phyloP scores from a whole-genome alignment of 1,139 yeast species.

The Meyerozyma carpophila region DNA sequence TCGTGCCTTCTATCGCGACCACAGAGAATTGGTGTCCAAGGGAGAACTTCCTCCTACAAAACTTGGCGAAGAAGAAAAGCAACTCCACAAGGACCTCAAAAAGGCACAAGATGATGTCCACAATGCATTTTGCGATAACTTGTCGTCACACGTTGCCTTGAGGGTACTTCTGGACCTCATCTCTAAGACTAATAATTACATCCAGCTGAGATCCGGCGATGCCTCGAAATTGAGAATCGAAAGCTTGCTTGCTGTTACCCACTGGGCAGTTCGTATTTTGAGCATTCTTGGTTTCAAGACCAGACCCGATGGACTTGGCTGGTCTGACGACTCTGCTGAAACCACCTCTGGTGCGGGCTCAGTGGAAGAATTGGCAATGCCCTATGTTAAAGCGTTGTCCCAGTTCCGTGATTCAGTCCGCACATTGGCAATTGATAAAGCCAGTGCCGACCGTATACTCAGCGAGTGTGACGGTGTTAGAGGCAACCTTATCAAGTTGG shows the following conservation, averaged over 20 bases:
- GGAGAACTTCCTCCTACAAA: constrained; percentile 54
- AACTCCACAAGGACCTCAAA: constrained; percentile 47
- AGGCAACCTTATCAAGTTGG: constrained; percentile 61
- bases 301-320: constrained; percentile 70
- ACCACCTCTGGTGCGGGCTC: constrained; percentile 20
- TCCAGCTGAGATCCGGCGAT: constrained; percentile 40
- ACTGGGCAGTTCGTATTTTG: constrained; percentile 68
- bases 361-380: constrained; percentile 66
- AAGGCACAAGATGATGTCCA: constrained; percentile 61
- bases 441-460: constrained; percentile 50
- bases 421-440: constrained; percentile 61
- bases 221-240: constrained; percentile 54
- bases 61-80: constrained; percentile 46
- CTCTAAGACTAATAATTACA: constrained; percentile 65
- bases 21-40: constrained; percentile 39
- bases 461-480: constrained; percentile 38
- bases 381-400: constrained; percentile 74
- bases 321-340: constrained; percentile 37
- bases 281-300: constrained; percentile 70
- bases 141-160: constrained; percentile 73
- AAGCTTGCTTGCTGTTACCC: constrained; percentile 56
- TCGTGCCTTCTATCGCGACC: constrained; percentile 66
- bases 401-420: constrained; percentile 80
- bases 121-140: constrained; percentile 79
- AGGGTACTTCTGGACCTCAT: constrained; percentile 64